These are phyloP conservation scores for Coemansia sp. DNA, from an alignment of 192 early-diverging fungal genomes.

Conservation along the genomic window DNA sequence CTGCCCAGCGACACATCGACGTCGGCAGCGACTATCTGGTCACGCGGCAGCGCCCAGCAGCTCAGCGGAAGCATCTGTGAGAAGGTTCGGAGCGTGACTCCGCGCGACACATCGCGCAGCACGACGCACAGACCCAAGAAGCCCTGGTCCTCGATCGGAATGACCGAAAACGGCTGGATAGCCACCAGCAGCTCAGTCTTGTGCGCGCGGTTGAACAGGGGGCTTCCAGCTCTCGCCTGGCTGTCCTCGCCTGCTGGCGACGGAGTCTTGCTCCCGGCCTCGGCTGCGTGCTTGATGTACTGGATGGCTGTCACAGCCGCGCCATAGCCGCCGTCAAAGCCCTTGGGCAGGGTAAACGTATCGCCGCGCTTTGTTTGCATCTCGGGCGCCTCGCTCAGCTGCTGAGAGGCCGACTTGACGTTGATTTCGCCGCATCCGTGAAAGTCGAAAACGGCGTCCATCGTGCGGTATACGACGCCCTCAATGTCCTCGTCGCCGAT, in stretches of 20 bases:
- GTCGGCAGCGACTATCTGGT: conserved; percentile 55
- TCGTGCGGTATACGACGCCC: conserved; percentile 47
- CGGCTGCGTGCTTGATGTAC: conserved; percentile 37
- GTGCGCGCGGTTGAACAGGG: conserved; percentile 47
- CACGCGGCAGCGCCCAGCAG: conserved; percentile 53
- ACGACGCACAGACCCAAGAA: conserved; percentile 47
- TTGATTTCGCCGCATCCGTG: conserved; percentile 48
- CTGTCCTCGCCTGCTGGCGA: background rate
- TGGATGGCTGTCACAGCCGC: conserved; percentile 51
- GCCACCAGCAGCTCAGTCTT: conserved; percentile 50
- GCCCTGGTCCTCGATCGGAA: conserved; percentile 53
- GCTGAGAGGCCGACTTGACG: conserved; percentile 35
- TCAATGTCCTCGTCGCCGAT: conserved; percentile 35
- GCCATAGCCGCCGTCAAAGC: conserved; percentile 56
- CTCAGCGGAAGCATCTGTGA: conserved; percentile 58
- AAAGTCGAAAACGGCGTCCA: conserved; percentile 55
- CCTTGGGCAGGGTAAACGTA: conserved; percentile 56
- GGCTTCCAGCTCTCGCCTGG: conserved; percentile 24
- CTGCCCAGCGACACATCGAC: conserved; percentile 47
- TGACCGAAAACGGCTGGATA: conserved; percentile 52
- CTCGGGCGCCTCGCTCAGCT: conserved; percentile 41
- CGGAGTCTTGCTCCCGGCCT: conserved; percentile 11
- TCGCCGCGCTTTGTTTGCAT: conserved; percentile 53
- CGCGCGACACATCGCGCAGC: conserved; percentile 43
- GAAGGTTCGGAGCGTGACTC: conserved; percentile 48